phyloP scores from a whole-genome alignment of 2,329 filamentous ascomycete genomes.

The Helminthosporium solani region DNA sequence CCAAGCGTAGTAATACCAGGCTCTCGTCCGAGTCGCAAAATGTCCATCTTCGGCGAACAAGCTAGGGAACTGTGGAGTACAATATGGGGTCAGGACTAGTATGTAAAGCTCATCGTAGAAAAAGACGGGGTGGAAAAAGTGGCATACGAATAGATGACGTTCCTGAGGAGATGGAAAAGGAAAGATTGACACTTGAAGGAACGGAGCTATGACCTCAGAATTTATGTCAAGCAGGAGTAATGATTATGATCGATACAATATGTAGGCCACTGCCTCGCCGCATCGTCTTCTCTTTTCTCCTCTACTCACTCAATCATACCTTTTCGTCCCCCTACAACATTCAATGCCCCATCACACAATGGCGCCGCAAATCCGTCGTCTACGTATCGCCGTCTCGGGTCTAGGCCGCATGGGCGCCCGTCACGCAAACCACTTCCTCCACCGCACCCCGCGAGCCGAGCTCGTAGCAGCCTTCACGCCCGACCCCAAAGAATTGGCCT shows the following conservation, averaged over 20 bases:
- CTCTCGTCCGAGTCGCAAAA: background rate
- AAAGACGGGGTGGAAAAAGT: too few species aligned
- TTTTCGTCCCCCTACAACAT: background rate
- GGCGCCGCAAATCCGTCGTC: slow-evolving; percentile 40
- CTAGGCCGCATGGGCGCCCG: slow-evolving; percentile 54
- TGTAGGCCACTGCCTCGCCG: too few species aligned
- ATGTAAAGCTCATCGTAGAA: too few species aligned
- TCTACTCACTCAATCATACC: background rate
- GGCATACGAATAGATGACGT: too few species aligned
- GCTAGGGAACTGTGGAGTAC: background rate
- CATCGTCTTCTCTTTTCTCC: slow-evolving; percentile 2
- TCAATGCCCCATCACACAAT: slow-evolving; percentile 29
- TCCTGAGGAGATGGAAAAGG: too few species aligned
- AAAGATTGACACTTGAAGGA: too few species aligned
- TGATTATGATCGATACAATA: too few species aligned
- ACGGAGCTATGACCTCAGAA: slow-evolving; percentile 22
- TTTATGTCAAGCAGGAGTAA: too few species aligned
- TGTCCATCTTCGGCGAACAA: background rate
- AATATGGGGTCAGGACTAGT: too few species aligned
- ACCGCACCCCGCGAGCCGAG: slow-evolving; percentile 48
- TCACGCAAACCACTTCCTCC: slow-evolving; percentile 51
- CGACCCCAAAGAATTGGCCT: slow-evolving; percentile 45
- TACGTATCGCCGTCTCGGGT: slow-evolving; percentile 49
- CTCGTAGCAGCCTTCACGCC: slow-evolving; percentile 52
- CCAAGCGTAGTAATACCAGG: too few species aligned